Base-by-base conservation (phyloP, 164 flowering plant genomes). In the Kalanchoe fedtschenkoi region DNA sequence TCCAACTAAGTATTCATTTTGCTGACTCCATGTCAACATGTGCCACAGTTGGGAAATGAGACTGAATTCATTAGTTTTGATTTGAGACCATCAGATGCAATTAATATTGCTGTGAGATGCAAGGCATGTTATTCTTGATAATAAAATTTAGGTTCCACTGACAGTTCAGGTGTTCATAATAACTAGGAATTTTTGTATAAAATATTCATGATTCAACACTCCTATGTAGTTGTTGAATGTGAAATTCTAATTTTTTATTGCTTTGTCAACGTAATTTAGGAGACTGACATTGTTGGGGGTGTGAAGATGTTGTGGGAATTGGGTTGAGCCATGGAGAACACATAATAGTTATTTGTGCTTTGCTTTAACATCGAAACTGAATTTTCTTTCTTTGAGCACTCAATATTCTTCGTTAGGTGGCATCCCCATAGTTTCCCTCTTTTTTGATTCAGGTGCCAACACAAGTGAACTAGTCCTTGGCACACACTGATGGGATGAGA, bases 401-500 rank as follows among this genome's bases (percentile, higher is more conserved):
- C 54, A 47, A 11, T 26, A 26, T 28, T 24, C 16, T 26, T 51
- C 10, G 51, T 51, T 24, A 3, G 14, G 4, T 29, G 21, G 3
- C 8, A 22, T 47, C 8, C 22, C 14, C 2, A 5, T 2, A 5
- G 9, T 17, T 9, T 17, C 17, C 17, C 24, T 11, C 24, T 16
- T 32, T 33, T 34, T 9, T 32, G 61, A 6, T 21, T 13, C 24
- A 58, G 61, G 61, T 33, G 35, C 61, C 61, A 32, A 58, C 33
- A 58, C 61, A 58, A 34, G 61, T 58, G 5, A 32, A 58, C 61
- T 30, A 58, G 39, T 33, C 61, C 61, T 34, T 58, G 10, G 61
- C 61, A 58, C 5, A 58, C 28, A 58, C 37, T 33, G 61, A 58
- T 17, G 61, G 61, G 15, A 58, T 58, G 61, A 58, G 39, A 58